Conservation (phyloP, 176 grass and related monocot species). For the Alopecurus myosuroides region DNA sequence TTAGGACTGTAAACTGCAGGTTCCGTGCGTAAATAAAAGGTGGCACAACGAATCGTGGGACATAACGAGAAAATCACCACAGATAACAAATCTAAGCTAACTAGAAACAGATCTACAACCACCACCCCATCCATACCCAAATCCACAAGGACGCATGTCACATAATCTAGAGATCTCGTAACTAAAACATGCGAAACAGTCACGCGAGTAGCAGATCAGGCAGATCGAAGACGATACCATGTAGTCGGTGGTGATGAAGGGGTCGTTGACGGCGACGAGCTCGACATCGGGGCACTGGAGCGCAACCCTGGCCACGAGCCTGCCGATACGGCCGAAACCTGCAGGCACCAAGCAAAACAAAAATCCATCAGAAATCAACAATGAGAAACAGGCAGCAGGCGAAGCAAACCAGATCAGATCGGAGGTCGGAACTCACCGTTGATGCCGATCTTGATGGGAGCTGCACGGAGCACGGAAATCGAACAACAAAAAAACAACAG, state of each 20-base stretch:
- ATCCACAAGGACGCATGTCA: not conserved
- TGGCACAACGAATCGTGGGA: not conserved
- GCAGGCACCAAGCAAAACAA: not conserved
- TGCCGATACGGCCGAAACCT: slow-evolving; percentile 81
- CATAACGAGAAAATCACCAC: not conserved
- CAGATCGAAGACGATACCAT: slow-evolving; percentile 38
- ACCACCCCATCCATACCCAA: not conserved
- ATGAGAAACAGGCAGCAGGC: not conserved
- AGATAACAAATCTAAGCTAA: not conserved
- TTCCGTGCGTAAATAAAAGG: not conserved
- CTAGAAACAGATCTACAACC: not conserved
- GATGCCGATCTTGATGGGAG: slow-evolving; percentile 79
- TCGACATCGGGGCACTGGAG: slow-evolving; percentile 81
- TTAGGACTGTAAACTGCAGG: not conserved
- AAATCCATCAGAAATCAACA: not conserved
- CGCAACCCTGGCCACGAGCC: slow-evolving; percentile 71
- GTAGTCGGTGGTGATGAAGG: slow-evolving; percentile 87
- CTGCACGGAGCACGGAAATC: slow-evolving; percentile 10
- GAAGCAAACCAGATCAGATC: not conserved
- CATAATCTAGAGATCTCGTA: not conserved
- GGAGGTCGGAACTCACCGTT: slow-evolving; percentile 39
- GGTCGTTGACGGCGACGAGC: slow-evolving; percentile 80
- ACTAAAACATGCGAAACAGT: not conserved
- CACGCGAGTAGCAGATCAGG: not conserved
- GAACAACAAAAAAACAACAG: not conserved